phyloP scores from a whole-genome alignment of 2,329 filamentous ascomycete species.

The Aspergillus brunneoviolaceus region DNA sequence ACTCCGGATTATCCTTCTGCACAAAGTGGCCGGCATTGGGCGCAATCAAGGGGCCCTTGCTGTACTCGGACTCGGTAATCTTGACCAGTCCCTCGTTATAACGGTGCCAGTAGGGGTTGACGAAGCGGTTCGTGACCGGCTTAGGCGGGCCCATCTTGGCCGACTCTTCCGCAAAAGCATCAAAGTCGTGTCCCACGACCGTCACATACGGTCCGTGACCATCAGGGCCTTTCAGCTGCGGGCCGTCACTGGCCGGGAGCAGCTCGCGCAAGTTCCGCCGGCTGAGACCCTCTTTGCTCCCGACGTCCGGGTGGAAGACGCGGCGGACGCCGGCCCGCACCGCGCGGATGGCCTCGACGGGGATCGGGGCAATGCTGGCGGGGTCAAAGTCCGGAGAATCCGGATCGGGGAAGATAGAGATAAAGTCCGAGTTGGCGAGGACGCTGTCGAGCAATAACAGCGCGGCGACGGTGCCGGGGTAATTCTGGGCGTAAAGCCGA shows the following conservation, averaged over 20 bases:
- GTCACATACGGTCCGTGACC: slow-evolving; percentile 44
- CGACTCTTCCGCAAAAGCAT: slow-evolving; percentile 52
- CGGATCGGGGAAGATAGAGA: slow-evolving; percentile 57
- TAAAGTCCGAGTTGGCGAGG: slow-evolving; percentile 58
- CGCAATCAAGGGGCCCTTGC: slow-evolving; percentile 49
- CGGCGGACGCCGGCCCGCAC: slow-evolving; percentile 35
- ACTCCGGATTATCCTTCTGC: slow-evolving; percentile 53
- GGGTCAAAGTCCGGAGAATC: slow-evolving; percentile 49
- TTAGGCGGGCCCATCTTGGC: slow-evolving; percentile 34
- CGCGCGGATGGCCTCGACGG: slow-evolving; percentile 33
- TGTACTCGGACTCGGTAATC: slow-evolving; percentile 44
- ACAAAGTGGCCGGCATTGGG: slow-evolving; percentile 56
- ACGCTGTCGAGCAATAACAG: slow-evolving; percentile 58
- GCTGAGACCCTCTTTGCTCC: slow-evolving; percentile 52
- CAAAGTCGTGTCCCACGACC: slow-evolving; percentile 56
- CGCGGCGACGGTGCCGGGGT: slow-evolving; percentile 48
- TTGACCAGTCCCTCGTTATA: slow-evolving; percentile 55
- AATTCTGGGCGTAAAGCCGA: slow-evolving; percentile 51
- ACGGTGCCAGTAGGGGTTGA: slow-evolving; percentile 54
- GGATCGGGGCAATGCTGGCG: slow-evolving; percentile 43
- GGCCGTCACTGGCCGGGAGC: slow-evolving; percentile 47
- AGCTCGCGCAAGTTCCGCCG: slow-evolving; percentile 46
- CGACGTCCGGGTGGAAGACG: slow-evolving; percentile 52
- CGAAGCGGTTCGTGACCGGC: slow-evolving; percentile 49
- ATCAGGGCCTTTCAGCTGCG: slow-evolving; percentile 40